Base-by-base conservation (phyloP, 1,284 basidiomycete species). In the Xerocomus cyaneibrunnescens region DNA sequence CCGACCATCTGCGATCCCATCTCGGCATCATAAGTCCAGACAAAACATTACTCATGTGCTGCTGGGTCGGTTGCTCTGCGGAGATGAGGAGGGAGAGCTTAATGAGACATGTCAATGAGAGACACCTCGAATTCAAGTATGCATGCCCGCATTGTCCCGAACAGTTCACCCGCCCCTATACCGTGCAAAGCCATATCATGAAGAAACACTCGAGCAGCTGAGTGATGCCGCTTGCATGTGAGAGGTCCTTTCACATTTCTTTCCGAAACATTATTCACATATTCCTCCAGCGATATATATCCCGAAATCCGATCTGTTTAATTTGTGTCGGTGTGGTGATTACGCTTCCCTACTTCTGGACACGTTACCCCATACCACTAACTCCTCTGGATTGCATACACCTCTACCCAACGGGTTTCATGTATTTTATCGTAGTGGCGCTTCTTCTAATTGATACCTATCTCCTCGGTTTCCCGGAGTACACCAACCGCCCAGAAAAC, bases 41-140 rank as follows among this genome's bases (percentile, higher is more conserved):
- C 5, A 50, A 50, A 25, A 0, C 38, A 21, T 1, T 0, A 3
- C 1, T 66, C 12, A 32, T 0, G 5, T 67, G 65, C 16, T 17
- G 6, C 27, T 70, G 65, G 67, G 2, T 14, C 5, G 44, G 34
- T 1, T 70, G 65, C 38, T 17, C 2, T 5, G 0, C 23, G 10
- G 39, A 39, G 0, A 58, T 71, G 65, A 69, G 56, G 22, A 70
- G 48, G 17, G 69, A 70, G 50, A 69, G 69, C 30, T 17, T 68
- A 21, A 37, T 48, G 25, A 55, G 69, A 23, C 65, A 67, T 19
- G 42, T 67, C 5, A 59, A 56, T 19, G 69, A 71, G 32, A 50
- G 19, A n/a, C 66, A 67, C 22, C 50, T 71, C 13, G 53, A 54
- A 37, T 37, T 42, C 23, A 64, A 23, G 39, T 51, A 52, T 22